Evolutionary conservation across 768 basidiomycete genomes (phyloP).

Genomic region (Hypsizygus marmoreus): DNA sequence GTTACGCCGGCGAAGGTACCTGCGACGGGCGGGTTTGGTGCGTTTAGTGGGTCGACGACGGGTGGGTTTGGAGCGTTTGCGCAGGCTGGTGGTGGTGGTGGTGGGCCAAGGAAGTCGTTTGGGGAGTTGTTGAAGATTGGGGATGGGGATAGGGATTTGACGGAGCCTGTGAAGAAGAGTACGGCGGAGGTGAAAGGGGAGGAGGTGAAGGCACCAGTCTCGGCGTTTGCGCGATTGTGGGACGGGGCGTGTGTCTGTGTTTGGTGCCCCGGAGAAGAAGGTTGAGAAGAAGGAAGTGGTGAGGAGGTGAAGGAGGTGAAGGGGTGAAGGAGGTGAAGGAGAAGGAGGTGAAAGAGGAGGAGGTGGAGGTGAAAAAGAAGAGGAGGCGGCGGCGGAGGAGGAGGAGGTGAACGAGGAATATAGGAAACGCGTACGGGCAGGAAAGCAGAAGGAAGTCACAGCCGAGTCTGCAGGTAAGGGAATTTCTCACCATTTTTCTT

Average conservation of each 20-base stretch:
- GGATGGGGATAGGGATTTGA: slow-evolving; percentile 26
- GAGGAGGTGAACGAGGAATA: no score
- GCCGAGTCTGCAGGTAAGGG: no score
- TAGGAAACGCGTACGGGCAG: no score
- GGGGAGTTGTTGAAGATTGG: slow-evolving; percentile 56
- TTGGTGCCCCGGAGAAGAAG: neutral
- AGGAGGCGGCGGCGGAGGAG: slow-evolving; percentile 15
- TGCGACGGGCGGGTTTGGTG: slow-evolving; percentile 47
- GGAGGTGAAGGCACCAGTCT: slow-evolving; percentile 10
- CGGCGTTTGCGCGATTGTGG: slow-evolving; percentile 10
- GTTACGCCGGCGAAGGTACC: slow-evolving; percentile 30
- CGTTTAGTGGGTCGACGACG: slow-evolving; percentile 45
- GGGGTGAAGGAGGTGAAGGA: neutral
- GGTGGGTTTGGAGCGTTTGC: slow-evolving; percentile 47
- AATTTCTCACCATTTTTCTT: no score
- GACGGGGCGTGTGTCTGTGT: slow-evolving; percentile 2
- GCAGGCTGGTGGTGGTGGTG: no score
- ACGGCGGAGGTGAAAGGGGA: slow-evolving; percentile 4
- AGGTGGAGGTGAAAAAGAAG: slow-evolving; percentile 5
- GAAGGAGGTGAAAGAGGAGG: slow-evolving; percentile 4
- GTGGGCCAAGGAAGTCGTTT: slow-evolving; percentile 54
- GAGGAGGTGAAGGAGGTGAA: neutral
- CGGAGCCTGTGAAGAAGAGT: slow-evolving; percentile 23
- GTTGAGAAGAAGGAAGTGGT: no score
- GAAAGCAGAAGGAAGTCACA: no score